Evolutionary conservation across 1,139 yeast species (phyloP), one percentile per base, ranked within the genome.

Genomic region (Candida sp.): DNA sequence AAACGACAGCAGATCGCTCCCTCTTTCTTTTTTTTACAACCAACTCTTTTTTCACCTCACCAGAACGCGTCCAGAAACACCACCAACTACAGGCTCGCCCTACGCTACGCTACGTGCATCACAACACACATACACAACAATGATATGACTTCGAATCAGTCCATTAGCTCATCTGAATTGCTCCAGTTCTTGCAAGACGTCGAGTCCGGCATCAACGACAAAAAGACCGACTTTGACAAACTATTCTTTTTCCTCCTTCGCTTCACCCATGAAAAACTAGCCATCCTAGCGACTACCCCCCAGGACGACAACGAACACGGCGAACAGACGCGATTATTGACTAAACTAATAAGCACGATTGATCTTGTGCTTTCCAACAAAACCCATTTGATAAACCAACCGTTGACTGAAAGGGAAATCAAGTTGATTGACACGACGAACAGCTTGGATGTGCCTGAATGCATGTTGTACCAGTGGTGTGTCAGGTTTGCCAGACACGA

Each of bases 191-290:
- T 77, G 17, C 61, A 65, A 38, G 82, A 77, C 49, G 68, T 77
- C 31, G 67, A 68, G 47, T 58, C 57, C 40, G 72, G 73, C 51
- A 66, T 75, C 46, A 58, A 65, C 45, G 62, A 63, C 42, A 72
- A 71, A 51, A 74, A 70, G 39, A 65, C 75, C 5, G 78, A 77
- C 58, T 76, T 74, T 58, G 69, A 68, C 52, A 72, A 71, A 54
- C 58, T 76, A 47, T 54, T 67, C 27, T 59, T 75, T 12, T 74
- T 72, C 49, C 60, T 77, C 32, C 65, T 72, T 50, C 68, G 67
- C 22, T 73, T 74, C 52, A 59, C 73, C 41, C 58, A 66, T 46
- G 66, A 65, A 22, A 63, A 65, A 46, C 58, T 71, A 27, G 35
- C 27, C 22, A 25, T 31, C 4, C n/a, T 42, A 17, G 43, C 38